phyloP scores from a whole-genome alignment of 2,329 filamentous ascomycete genomes.

The Aspergillus amoenus region DNA sequence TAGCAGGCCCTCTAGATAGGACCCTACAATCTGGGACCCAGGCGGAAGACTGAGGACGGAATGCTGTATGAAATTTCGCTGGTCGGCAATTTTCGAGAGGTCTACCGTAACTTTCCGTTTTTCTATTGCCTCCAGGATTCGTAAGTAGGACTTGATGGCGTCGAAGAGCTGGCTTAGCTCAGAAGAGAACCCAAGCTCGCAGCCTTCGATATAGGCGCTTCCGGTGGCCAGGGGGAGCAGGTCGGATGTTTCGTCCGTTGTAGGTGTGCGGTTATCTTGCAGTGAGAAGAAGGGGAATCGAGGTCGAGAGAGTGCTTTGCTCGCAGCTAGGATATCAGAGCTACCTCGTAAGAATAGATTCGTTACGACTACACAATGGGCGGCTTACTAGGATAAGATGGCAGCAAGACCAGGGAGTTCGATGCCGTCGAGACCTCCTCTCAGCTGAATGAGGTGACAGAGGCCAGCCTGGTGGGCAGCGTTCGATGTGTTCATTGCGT shows the following conservation, averaged over 20 bases:
- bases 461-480: not conserved
- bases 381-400: not conserved
- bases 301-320: not conserved
- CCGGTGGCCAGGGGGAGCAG: not conserved
- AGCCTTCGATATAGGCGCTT: not conserved
- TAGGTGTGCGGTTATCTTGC: not conserved
- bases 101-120: not conserved
- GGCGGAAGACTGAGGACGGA: not conserved
- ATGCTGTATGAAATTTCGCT: not conserved
- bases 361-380: no score
- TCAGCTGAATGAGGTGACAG: not conserved
- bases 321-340: not conserved
- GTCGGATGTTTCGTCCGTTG: not conserved
- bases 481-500: not conserved
- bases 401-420: not conserved
- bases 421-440: not conserved
- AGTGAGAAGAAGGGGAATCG: not conserved
- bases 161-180: not conserved
- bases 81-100: not conserved
- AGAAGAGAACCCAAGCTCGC: not conserved
- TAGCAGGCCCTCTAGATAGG: not conserved
- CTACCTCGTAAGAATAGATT: not conserved
- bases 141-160: not conserved
- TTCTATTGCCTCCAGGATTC: not conserved
- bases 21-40: not conserved